Percentiles rank a stretch among this genome's conserved stretches.
Evolutionary conservation across 1,139 yeast genomes (phyloP).

Genomic region (Tardiomyces blankii): DNA sequence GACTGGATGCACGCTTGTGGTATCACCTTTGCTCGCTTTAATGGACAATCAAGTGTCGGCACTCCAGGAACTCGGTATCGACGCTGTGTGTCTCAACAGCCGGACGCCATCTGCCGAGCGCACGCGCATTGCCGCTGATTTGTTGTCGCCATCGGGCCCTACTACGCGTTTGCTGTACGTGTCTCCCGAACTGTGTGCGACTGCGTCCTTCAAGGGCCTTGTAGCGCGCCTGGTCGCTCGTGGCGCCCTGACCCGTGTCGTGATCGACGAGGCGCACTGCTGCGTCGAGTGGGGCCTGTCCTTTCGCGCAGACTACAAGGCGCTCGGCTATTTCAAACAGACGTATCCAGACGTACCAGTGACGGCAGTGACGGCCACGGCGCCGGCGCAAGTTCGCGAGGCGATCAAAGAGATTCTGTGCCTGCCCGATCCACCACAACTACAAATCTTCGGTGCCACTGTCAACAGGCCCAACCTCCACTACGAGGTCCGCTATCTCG

Average conservation of each 20-base stretch:
- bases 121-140: constrained; percentile 8
- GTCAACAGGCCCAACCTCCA: constrained; percentile 71
- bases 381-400: constrained; percentile 24
- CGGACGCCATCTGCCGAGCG: constrained; percentile 10
- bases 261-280: constrained; percentile 89
- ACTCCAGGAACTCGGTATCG: constrained; percentile 44
- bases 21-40: constrained; percentile 78
- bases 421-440: constrained; percentile 8
- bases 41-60: constrained; percentile 90
- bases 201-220: constrained; percentile 13
- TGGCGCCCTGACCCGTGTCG: constrained; percentile 36
- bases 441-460: constrained; percentile 14
- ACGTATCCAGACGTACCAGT: constrained; percentile 65
- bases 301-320: constrained; percentile 77
- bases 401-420: constrained; percentile 15
- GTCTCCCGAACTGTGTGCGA: constrained; percentile 53
- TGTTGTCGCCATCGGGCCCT: constrained; percentile 12
- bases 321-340: constrained; percentile 53
- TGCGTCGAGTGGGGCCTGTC: constrained; percentile 92
- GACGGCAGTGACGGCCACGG: constrained; percentile 87
- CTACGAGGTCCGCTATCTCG: constrained; percentile 50
- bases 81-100: constrained; percentile 38
- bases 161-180: constrained; percentile 51
- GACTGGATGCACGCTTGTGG: constrained; percentile 66
- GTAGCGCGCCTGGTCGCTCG: constrained; percentile 9